phyloP scores from a whole-genome alignment of 1,139 yeast species.

The Candida pseudocylindracea region DNA sequence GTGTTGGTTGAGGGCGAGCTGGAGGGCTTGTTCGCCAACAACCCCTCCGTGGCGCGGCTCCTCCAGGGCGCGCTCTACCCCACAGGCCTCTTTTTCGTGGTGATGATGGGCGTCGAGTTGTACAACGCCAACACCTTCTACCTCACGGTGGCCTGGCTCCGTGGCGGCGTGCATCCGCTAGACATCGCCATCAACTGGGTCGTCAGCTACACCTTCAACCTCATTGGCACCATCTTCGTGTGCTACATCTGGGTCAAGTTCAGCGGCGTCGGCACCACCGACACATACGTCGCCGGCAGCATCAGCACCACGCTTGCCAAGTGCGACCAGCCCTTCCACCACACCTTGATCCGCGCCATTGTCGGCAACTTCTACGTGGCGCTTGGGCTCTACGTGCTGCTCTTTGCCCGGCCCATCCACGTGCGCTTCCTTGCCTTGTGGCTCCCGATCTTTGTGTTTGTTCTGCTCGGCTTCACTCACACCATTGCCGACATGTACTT shows the following conservation, averaged over 20 bases:
- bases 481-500: constrained; percentile 65
- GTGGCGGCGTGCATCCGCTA: constrained; percentile 44
- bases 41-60: constrained; percentile 31
- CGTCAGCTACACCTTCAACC: constrained; percentile 44
- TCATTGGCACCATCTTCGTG: constrained; percentile 41
- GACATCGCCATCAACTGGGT: constrained; percentile 47
- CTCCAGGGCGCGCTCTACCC: constrained; percentile 39
- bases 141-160: constrained; percentile 40
- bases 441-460: constrained; percentile 55
- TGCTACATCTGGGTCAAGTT: constrained; percentile 37
- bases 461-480: constrained; percentile 53
- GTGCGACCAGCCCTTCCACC: constrained; percentile 22
- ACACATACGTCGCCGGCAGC: constrained; percentile 21
- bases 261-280: constrained; percentile 21
- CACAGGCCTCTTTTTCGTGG: constrained; percentile 52
- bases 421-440: constrained; percentile 45
- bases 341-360: constrained; percentile 39
- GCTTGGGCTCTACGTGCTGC: constrained; percentile 50
- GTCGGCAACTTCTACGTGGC: constrained; percentile 65
- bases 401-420: constrained; percentile 63
- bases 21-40: constrained; percentile 13
- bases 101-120: constrained; percentile 49
- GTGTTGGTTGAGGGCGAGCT: constrained; percentile 30
- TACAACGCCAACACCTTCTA: constrained; percentile 53
- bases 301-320: constrained; percentile 22